Percentiles rank a stretch among this genome's conserved stretches.
Evolutionary conservation across 176 grass and related monocot genomes (phyloP).

Genomic region (Oryza meyeriana): DNA sequence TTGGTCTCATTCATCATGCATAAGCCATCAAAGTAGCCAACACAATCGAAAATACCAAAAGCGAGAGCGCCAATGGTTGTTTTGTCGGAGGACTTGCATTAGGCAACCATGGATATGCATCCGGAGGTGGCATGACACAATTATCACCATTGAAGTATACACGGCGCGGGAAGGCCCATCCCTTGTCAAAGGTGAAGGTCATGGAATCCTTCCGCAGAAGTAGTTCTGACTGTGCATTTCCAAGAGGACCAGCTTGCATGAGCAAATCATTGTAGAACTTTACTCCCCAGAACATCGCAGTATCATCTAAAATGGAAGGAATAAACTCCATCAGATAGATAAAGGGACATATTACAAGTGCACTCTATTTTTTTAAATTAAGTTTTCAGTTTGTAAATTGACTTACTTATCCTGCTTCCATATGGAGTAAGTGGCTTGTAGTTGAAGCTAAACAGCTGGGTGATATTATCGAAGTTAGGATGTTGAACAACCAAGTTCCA

Average conservation of each 20-base stretch:
- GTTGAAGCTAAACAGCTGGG: conserved; percentile 75
- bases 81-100: conserved; percentile 63
- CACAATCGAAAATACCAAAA: conserved; percentile 48
- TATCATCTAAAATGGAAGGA: conserved; percentile 61
- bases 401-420: conserved; percentile 80
- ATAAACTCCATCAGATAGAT: conserved; percentile 26
- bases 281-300: conserved; percentile 89
- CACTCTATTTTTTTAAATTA: neutral
- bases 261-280: conserved; percentile 94
- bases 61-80: conserved; percentile 45
- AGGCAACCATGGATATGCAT: conserved; percentile 83
- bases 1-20: conserved; percentile 43
- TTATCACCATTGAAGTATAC: conserved; percentile 94
- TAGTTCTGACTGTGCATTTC: conserved; percentile 77
- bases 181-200: conserved; percentile 71
- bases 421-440: conserved; percentile 88
- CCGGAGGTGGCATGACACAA: conserved; percentile 78
- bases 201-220: conserved; percentile 64
- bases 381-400: conserved; percentile 14
- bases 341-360: neutral
- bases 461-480: conserved; percentile 89
- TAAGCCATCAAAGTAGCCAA: conserved; percentile 60
- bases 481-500: conserved; percentile 85
- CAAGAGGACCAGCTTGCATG: conserved; percentile 66
- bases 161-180: conserved; percentile 78